Percentiles rank a stretch among this genome's conserved stretches.
Conservation (phyloP, 2,329 filamentous ascomycete genomes). For the Pestalotiopsis fici region DNA sequence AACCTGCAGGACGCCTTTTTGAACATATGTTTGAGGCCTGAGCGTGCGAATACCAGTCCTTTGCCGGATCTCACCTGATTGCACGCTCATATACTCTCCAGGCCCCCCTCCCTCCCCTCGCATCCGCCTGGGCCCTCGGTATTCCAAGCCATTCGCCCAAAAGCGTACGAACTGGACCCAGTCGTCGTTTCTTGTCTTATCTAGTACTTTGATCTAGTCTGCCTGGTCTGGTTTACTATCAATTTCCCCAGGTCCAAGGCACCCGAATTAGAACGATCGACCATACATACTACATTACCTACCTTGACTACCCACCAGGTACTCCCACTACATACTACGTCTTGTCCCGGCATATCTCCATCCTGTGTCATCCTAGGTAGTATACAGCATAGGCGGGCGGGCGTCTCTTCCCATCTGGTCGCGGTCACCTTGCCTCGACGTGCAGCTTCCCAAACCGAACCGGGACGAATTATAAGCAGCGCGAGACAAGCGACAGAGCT, state of each 20-base stretch:
- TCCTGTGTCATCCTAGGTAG: constrained; percentile 10
- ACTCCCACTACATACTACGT: not conserved
- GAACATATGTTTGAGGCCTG: constrained; percentile 24
- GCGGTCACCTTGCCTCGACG: constrained; percentile 24
- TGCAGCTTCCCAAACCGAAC: constrained; percentile 27
- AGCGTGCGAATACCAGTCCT: constrained; percentile 19
- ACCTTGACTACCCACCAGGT: not conserved
- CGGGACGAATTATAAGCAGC: constrained; percentile 7
- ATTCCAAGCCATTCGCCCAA: not conserved
- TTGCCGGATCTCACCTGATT: constrained; percentile 12
- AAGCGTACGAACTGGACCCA: not conserved
- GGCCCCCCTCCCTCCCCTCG: not conserved
- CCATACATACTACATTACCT: not conserved
- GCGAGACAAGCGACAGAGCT: not conserved
- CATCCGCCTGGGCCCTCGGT: not conserved
- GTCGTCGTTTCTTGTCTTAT: not conserved
- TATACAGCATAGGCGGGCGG: constrained; percentile 22
- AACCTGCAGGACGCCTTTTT: constrained; percentile 11
- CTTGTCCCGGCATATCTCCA: constrained; percentile 4
- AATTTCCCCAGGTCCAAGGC: not conserved
- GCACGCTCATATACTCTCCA: constrained; percentile 8
- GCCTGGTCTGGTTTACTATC: not conserved
- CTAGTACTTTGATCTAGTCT: not conserved
- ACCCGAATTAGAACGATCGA: not conserved
- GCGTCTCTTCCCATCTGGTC: constrained; percentile 19